Percentiles rank a stretch among this genome's conserved stretches.
These are phyloP conservation scores for Chamaenerion angustifolium DNA, from an alignment of 345 rosid genomes.

Conservation along the genomic window DNA sequence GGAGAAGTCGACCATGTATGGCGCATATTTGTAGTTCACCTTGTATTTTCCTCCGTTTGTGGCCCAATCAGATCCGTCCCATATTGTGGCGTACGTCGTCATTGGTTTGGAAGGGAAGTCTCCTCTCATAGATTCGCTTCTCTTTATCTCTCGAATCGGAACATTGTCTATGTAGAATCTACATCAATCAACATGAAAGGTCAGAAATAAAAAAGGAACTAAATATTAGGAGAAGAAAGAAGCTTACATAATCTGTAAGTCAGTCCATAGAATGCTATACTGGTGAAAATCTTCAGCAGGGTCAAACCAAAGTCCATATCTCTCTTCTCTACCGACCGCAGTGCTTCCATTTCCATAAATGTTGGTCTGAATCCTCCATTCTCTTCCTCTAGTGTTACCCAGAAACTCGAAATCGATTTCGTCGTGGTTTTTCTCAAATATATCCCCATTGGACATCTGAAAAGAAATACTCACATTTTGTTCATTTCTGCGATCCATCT, in stretches of 20 bases:
- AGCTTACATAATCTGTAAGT: constrained; percentile 20
- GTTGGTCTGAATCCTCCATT: constrained; percentile 99
- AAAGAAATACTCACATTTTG: background rate
- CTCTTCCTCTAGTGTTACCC: constrained; percentile 94
- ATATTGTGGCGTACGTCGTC: constrained; percentile 88
- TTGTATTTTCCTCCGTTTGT: constrained; percentile 90
- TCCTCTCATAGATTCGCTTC: constrained; percentile 59
- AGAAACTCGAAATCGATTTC: constrained; percentile 97
- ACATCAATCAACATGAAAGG: too few species aligned
- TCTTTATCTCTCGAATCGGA: constrained; percentile 65
- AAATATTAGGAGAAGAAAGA: too few species aligned
- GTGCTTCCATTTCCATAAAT: constrained; percentile 95
- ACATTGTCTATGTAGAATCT: constrained; percentile 73
- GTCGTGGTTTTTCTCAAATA: constrained; percentile 84
- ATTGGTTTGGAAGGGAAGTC: constrained; percentile 90
- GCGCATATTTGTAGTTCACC: constrained; percentile 91
- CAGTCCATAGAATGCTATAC: constrained; percentile 86
- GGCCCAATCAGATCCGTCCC: constrained; percentile 97
- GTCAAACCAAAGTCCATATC: constrained; percentile 96
- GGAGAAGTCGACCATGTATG: constrained; percentile 51
- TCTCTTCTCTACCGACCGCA: constrained; percentile 73
- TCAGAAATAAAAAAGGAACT: too few species aligned
- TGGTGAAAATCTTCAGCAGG: constrained; percentile 92
- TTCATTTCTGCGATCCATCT: too few species aligned
- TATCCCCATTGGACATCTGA: constrained; percentile 98